A percentile compares a stretch with the other conserved stretches of the same genome.
phyloP scores from a whole-genome alignment of 495 filamentous ascomycete genomes.

The Platismatia glauca region DNA sequence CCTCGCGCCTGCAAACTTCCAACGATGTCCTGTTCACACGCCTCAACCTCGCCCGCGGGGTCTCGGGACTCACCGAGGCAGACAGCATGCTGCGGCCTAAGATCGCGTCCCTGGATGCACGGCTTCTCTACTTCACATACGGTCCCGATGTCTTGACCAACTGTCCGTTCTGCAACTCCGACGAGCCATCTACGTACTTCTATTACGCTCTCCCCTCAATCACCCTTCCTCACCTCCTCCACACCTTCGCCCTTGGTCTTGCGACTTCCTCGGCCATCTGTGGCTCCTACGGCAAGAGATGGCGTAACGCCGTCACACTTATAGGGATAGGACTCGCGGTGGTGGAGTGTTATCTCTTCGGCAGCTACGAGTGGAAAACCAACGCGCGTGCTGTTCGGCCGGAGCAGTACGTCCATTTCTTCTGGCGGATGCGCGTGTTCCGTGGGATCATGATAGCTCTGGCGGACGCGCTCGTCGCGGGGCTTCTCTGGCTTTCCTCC shows the following conservation, averaged over 20 bases:
- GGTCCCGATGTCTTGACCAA: constrained; percentile 61
- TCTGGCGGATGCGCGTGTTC: constrained; percentile 53
- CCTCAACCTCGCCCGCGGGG: constrained; percentile 52
- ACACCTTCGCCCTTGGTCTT: constrained; percentile 59
- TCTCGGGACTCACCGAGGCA: constrained; percentile 41
- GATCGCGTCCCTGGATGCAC: constrained; percentile 58
- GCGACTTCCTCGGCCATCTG: constrained; percentile 47
- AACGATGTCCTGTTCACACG: constrained; percentile 79
- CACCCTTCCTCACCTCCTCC: constrained; percentile 65
- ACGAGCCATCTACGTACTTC: constrained; percentile 62
- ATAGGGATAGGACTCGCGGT: constrained; percentile 49
- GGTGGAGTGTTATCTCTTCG: constrained; percentile 53
- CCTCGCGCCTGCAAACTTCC: constrained; percentile 74
- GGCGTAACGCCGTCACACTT: constrained; percentile 62
- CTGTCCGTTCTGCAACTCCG: constrained; percentile 77
- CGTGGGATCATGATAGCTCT: constrained; percentile 51
- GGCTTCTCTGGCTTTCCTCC: constrained; percentile 58
- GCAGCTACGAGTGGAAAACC: constrained; percentile 48
- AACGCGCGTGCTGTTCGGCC: constrained; percentile 51
- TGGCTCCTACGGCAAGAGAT: constrained; percentile 50
- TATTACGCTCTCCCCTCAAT: constrained; percentile 72
- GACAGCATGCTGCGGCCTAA: constrained; percentile 59
- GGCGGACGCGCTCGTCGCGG: constrained; percentile 52
- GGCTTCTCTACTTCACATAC: constrained; percentile 73
- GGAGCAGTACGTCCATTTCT: constrained; percentile 54